Evolutionary conservation across 129 eudicot species (phyloP).

Genomic region (Lactuca sativa): DNA sequence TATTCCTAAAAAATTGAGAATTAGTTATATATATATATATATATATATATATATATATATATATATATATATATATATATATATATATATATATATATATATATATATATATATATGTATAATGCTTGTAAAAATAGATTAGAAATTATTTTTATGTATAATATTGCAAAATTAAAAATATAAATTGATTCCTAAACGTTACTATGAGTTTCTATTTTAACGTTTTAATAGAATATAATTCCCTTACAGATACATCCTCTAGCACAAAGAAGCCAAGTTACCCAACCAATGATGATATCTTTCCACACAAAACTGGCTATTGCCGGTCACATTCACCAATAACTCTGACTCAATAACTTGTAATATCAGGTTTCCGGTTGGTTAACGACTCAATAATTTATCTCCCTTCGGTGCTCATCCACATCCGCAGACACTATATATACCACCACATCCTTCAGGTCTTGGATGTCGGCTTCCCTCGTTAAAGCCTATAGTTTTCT

Average conservation of each 20-base stretch:
- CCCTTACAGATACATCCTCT: not conserved
- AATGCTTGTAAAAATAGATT: too few species aligned
- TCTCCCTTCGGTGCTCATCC: slow-evolving; percentile 14
- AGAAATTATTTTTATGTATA: too few species aligned
- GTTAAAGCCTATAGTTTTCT: not conserved
- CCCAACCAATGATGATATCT: not conserved
- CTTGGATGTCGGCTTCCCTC: not conserved
- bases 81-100: too few species aligned
- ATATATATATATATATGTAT: too few species aligned
- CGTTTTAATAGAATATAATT: not conserved
- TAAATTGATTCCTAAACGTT: too few species aligned
- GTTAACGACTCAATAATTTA: not conserved
- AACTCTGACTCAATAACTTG: slow-evolving; percentile 5
- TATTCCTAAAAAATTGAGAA: too few species aligned
- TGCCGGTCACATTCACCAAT: slow-evolving; percentile 6
- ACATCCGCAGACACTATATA: slow-evolving; percentile 16
- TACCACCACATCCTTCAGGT: not conserved
- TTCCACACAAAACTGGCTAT: slow-evolving; percentile 8
- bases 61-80: too few species aligned
- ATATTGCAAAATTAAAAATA: too few species aligned
- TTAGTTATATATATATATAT: too few species aligned
- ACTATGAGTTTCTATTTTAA: too few species aligned
- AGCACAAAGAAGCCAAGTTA: not conserved
- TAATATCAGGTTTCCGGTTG: slow-evolving; percentile 19
- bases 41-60: too few species aligned